Evolutionary conservation across 768 basidiomycete genomes (phyloP), one percentile per base, ranked within the genome.

Genomic region (Amanita subjunquillea): DNA sequence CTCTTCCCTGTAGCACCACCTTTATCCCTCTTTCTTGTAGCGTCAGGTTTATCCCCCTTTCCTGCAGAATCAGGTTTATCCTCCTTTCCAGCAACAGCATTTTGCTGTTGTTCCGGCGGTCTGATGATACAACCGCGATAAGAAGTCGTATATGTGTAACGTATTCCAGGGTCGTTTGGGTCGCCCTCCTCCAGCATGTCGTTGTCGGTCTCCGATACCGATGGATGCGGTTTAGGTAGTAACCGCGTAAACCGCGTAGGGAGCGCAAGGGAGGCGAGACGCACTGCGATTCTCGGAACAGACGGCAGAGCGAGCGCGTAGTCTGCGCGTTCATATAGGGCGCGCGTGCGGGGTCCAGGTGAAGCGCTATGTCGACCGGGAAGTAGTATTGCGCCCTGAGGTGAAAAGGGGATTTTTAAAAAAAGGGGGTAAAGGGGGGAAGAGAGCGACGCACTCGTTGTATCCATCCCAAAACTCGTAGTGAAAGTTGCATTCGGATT

Each of bases 391-490:
- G 41, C 4, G 32, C 15, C 27, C 50, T 51, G 39, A 22, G 27
- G 7, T 30, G 20, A 22, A 13, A 34, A n/a, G 22, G 39, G 5
- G 20, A 4, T 3, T 0, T n/a, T n/a, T n/a, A n/a, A 32, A 32
- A 32, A 7, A 9, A 13, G 34, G 34, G 12, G 34, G 9, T 12
- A 12, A 34, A 10, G 12, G 12, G 32, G 3, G 32, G 7, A 7
- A 34, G 34, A 13, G 34, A 10, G 34, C 34, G 1, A 29, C 50
- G 22, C 15, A 51, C 50, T 51, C 23, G 17, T 51, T 5, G 20
- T 30, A 25, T 8, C 12, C 39, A n/a, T 51, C 50, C 50, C 50
- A 51, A 12, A 51, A 51, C 13, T 39, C 38, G 15, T 51, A 51
- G 22, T 51, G 30, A 51, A 43, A 51, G 10, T 43, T 42, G 29